Evolutionary conservation across 306 rosid species (phyloP).

Genomic region (Dryas drummondii): DNA sequence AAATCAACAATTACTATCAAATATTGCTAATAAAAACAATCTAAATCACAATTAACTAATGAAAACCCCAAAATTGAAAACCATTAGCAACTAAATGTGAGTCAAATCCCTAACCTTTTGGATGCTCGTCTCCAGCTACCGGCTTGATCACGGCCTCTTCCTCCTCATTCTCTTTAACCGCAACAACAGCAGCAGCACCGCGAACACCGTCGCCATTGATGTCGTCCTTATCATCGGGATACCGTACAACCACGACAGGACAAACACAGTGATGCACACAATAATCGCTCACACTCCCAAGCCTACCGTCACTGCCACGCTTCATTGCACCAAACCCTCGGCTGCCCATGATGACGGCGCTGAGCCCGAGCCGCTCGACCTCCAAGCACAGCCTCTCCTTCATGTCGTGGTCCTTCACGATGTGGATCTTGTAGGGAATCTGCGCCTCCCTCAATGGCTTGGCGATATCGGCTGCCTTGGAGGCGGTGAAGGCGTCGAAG

Average conservation of each 20-base stretch:
- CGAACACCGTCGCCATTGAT: constrained; percentile 16
- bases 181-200: constrained; percentile 31
- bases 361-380: constrained; percentile 93
- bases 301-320: constrained; percentile 82
- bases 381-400: constrained; percentile 88
- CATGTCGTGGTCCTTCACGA: constrained; percentile 98
- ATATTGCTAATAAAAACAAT: not conserved
- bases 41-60: not conserved
- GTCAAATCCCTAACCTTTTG: constrained; percentile 54
- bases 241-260: constrained; percentile 91
- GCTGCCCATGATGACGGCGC: constrained; percentile 96
- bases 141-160: constrained; percentile 46
- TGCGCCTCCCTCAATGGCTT: constrained; percentile 74
- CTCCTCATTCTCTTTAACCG: constrained; percentile 41
- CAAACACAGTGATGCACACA: constrained; percentile 96
- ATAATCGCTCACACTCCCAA: constrained; percentile 95
- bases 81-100: not conserved
- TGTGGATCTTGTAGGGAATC: constrained; percentile 96
- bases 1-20: not conserved
- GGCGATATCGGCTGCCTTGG: constrained; percentile 75
- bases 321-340: constrained; percentile 83
- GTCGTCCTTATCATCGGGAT: constrained; percentile 73
- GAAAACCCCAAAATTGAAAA: not conserved
- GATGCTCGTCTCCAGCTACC: constrained; percentile 27
- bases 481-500: constrained; percentile 83